Base-by-base conservation (phyloP, 495 filamentous ascomycete genomes). In the Hypoxylon subgilvum region DNA sequence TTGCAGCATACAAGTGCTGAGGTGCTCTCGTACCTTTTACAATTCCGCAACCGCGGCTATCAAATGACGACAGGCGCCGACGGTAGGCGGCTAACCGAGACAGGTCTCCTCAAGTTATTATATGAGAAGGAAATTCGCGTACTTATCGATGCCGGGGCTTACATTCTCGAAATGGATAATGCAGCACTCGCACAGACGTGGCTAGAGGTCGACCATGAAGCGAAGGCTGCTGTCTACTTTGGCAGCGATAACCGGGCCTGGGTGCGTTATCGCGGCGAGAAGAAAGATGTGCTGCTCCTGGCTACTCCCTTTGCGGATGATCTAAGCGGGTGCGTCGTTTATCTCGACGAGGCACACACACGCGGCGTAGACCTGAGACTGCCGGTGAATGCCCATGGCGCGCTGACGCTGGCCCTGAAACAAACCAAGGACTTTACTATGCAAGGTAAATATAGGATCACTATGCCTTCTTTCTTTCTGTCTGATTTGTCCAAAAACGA, bases 1-100 rank as follows among this genome's bases (percentile, higher is more conserved):
- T 58, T 82, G 2, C 65, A 67, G 0, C 76, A 80, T 46, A 82
- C 79, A 3, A 82, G 80, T 55, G 78, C 79, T 0, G 77, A 81
- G 52, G 81, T 84, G 0, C 57, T 82, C 30, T 72, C 75, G 1
- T 81, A 82, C 43, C 67, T 82, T 3, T 70, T 82, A 2, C 63
- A 79, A 16, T n/a, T n/a, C 27, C 51, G 1, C 70, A 74, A 17
- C 80, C 76, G 17, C 69, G 74, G 10, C 6, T 81, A 78, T 53
- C 35, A 67, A 9, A 56, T 75, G 14, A 71, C 72, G 25, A 69
- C 61, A 3, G 55, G 68, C 35, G 9, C 2, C 0, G 39, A 43
- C 3, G 70, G 73, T 1, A 57, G 49, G 12, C 75, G 70, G 3
- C 41, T 79, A 0, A 46, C 55, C 1, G 77, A 82, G 43, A 16